Conservation (phyloP, 2,329 filamentous ascomycete genomes). For the Aspergillus sergii region DNA sequence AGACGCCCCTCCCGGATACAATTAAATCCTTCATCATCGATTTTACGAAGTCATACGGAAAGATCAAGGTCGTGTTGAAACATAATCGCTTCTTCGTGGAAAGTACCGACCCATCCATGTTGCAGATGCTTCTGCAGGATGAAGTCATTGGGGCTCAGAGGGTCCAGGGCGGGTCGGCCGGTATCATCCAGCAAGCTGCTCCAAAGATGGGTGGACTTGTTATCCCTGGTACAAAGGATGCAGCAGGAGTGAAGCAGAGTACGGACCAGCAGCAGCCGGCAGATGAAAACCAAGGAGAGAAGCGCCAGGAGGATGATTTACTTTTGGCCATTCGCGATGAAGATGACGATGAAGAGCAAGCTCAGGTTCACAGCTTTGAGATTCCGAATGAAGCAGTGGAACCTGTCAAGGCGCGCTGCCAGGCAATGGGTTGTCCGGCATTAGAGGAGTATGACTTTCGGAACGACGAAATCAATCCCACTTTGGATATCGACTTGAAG, state of each 20-base stretch:
- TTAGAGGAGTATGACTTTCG: slow-evolving; percentile 97
- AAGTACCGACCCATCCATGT: slow-evolving; percentile 81
- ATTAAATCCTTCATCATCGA: slow-evolving; percentile 78
- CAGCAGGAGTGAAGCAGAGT: slow-evolving; percentile 82
- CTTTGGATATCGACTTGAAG: slow-evolving; percentile 88
- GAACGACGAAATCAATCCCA: slow-evolving; percentile 85
- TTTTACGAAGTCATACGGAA: slow-evolving; percentile 89
- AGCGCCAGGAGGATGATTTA: slow-evolving; percentile 63
- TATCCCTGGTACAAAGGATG: slow-evolving; percentile 92
- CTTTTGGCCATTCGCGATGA: slow-evolving; percentile 70
- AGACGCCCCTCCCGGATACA: slow-evolving; percentile 80
- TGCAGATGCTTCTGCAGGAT: slow-evolving; percentile 86
- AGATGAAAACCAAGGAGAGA: slow-evolving; percentile 43
- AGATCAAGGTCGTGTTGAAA: slow-evolving; percentile 92
- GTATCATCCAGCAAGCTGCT: slow-evolving; percentile 76
- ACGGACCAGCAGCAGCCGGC: slow-evolving; percentile 36
- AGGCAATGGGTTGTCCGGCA: slow-evolving; percentile 82
- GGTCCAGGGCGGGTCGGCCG: slow-evolving; percentile 68
- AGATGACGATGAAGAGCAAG: slow-evolving; percentile 80
- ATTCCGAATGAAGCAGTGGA: slow-evolving; percentile 83
- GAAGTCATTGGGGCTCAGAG: slow-evolving; percentile 77
- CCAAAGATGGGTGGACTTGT: slow-evolving; percentile 85
- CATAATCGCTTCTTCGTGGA: slow-evolving; percentile 95
- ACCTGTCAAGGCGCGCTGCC: slow-evolving; percentile 83
- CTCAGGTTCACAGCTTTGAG: slow-evolving; percentile 90